Evolutionary conservation across 2,329 filamentous ascomycete genomes (phyloP).

Genomic region (Alternaria panax): DNA sequence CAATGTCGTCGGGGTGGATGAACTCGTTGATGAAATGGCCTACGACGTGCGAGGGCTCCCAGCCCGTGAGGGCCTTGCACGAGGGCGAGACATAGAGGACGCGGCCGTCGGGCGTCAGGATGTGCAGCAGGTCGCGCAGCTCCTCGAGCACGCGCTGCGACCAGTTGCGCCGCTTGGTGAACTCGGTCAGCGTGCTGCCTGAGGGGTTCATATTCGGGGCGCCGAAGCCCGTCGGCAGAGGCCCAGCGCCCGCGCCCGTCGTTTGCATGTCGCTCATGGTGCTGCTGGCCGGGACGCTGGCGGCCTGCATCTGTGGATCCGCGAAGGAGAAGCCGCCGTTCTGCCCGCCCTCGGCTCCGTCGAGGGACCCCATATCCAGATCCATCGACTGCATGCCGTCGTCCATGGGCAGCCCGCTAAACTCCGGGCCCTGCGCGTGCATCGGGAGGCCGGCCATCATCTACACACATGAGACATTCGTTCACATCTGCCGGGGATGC

Average conservation of each 20-base stretch:
- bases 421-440: constrained; percentile 35
- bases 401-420: constrained; percentile 51
- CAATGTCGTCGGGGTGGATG: constrained; percentile 84
- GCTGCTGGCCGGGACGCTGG: constrained; percentile 33
- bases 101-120: constrained; percentile 82
- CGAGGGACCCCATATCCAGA: constrained; percentile 53
- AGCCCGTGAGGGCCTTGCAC: constrained; percentile 76
- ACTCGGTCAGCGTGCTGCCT: constrained; percentile 68
- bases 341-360: constrained; percentile 32
- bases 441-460: constrained; percentile 39
- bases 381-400: constrained; percentile 54
- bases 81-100: constrained; percentile 88
- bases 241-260: constrained; percentile 61
- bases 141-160: constrained; percentile 88
- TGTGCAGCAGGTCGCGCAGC: constrained; percentile 85
- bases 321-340: constrained; percentile 32
- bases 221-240: constrained; percentile 63
- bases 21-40: constrained; percentile 81
- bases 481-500: constrained; percentile 24
- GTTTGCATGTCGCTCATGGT: constrained; percentile 42
- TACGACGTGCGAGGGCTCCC: constrained; percentile 72
- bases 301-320: constrained; percentile 38
- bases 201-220: constrained; percentile 52
- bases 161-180: constrained; percentile 77
- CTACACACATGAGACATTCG: constrained; percentile 31